These are phyloP conservation scores for Nectriaceae sp. DNA, from an alignment of 2,329 filamentous ascomycete genomes.

Conservation along the genomic window DNA sequence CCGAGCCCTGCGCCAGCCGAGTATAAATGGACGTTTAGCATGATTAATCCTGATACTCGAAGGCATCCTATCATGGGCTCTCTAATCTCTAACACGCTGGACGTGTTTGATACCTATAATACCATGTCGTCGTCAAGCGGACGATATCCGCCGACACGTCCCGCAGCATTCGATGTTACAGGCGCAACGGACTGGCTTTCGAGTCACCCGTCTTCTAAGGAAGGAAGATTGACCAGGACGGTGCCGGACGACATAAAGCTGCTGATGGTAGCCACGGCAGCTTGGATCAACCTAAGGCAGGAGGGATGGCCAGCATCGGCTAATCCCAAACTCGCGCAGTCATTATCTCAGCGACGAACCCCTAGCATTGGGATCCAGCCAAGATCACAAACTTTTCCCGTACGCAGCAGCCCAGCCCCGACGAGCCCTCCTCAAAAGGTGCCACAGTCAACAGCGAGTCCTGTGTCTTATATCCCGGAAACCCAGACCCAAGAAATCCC, in stretches of 20 bases:
- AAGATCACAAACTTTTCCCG: conserved; percentile 22
- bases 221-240: conserved; percentile 31
- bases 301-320: conserved; percentile 37
- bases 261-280: conserved; percentile 41
- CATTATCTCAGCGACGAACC: conserved; percentile 26
- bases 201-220: conserved; percentile 19
- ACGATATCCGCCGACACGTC: conserved; percentile 48
- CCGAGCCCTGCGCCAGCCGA: conserved; percentile 37
- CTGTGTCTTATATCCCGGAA: conserved; percentile 19
- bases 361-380: conserved; percentile 19
- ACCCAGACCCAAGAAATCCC: conserved; percentile 18
- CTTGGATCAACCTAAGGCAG: conserved; percentile 40
- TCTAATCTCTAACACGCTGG: conserved; percentile 63
- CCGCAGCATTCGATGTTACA: conserved; percentile 28
- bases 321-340: conserved; percentile 29
- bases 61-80: conserved; percentile 76
- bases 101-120: conserved; percentile 69
- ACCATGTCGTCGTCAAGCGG: conserved; percentile 53
- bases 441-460: conserved; percentile 19
- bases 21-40: conserved; percentile 73
- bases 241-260: conserved; percentile 37
- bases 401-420: conserved; percentile 6
- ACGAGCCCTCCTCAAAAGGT: conserved; percentile 10
- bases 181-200: conserved; percentile 22
- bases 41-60: conserved; percentile 68